A percentile compares a stretch with the other conserved stretches of the same genome.
Evolutionary conservation across 805 yeast species (phyloP).

Genomic region (Starmera quercuum): DNA sequence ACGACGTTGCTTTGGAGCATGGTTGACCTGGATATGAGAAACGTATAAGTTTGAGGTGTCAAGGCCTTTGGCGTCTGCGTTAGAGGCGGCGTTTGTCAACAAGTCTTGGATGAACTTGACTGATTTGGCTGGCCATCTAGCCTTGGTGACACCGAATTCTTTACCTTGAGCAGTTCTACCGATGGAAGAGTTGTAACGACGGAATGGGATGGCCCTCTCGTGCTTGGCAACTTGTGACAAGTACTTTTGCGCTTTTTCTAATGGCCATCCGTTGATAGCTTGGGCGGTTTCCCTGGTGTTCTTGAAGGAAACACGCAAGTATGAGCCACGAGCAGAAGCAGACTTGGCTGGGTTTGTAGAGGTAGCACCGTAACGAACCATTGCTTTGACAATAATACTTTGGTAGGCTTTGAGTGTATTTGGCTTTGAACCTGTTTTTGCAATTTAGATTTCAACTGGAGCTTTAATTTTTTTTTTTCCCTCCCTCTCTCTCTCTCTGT

Average conservation of each 20-base stretch:
- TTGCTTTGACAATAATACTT: conserved; percentile 25
- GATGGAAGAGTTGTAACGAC: conserved; percentile 92
- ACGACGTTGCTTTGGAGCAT: conserved; percentile 99
- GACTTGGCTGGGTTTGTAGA: conserved; percentile 99
- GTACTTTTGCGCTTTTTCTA: conserved; percentile 92
- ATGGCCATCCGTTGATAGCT: conserved; percentile 97
- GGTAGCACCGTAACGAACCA: conserved; percentile 99
- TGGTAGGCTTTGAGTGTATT: not conserved
- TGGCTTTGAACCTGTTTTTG: not conserved
- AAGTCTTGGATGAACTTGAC: conserved; percentile 93
- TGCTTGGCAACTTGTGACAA: conserved; percentile 94
- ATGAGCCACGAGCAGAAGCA: conserved; percentile 98
- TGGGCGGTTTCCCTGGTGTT: conserved; percentile 99
- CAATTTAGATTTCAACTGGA: not conserved
- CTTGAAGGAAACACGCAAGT: conserved; percentile 99
- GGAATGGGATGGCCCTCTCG: conserved; percentile 99
- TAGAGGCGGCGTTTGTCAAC: conserved; percentile 95
- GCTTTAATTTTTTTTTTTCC: not conserved
- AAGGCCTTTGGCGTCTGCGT: conserved; percentile 99
- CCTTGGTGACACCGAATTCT: conserved; percentile 99
- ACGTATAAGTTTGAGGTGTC: conserved; percentile 90
- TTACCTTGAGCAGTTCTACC: conserved; percentile 99
- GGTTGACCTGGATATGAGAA: conserved; percentile 99
- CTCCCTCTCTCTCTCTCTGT: too few species aligned
- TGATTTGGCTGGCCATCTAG: conserved; percentile 99